phyloP scores from a whole-genome alignment of 306 rosid species.

The Citrullus amarus region DNA sequence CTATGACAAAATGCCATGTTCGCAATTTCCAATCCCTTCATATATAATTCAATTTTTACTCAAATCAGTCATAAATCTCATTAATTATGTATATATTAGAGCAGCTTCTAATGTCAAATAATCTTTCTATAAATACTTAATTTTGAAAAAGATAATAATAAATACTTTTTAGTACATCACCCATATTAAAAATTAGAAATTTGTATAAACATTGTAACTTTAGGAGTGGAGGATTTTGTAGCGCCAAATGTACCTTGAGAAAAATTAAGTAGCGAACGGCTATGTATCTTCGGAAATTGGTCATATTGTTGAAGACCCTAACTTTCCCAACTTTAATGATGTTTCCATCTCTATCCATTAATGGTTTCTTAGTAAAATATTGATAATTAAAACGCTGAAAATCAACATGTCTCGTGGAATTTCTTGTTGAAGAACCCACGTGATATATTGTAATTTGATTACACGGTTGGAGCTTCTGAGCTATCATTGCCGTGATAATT shows the following conservation, averaged over 20 bases:
- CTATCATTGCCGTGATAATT: slow-evolving; percentile 44
- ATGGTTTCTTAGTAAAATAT: slow-evolving; percentile 52
- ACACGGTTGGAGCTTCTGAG: slow-evolving; percentile 30
- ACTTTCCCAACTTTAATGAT: slow-evolving; percentile 41
- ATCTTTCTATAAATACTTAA: too few relatives aligned
- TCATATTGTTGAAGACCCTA: slow-evolving; percentile 34
- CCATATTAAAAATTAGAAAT: too few relatives aligned
- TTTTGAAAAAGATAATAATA: too few relatives aligned
- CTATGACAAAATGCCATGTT: slow-evolving; percentile 56
- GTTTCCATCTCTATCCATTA: slow-evolving; percentile 55
- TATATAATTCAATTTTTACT: neutral
- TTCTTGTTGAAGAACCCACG: slow-evolving; percentile 52
- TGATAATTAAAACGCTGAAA: slow-evolving; percentile 33
- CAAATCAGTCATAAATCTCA: too few relatives aligned
- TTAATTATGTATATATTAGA: too few relatives aligned
- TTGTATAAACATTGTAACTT: too few relatives aligned
- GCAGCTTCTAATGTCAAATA: too few relatives aligned
- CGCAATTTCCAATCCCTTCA: slow-evolving; percentile 48
- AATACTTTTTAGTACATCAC: too few relatives aligned
- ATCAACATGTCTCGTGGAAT: slow-evolving; percentile 18
- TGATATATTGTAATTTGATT: slow-evolving; percentile 36
- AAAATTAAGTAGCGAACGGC: slow-evolving; percentile 47
- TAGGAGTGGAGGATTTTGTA: too few relatives aligned
- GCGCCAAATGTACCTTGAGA: slow-evolving; percentile 33
- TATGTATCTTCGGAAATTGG: slow-evolving; percentile 57